phyloP scores from a whole-genome alignment of 2,329 filamentous ascomycete genomes.

The Septoria petroselini region DNA sequence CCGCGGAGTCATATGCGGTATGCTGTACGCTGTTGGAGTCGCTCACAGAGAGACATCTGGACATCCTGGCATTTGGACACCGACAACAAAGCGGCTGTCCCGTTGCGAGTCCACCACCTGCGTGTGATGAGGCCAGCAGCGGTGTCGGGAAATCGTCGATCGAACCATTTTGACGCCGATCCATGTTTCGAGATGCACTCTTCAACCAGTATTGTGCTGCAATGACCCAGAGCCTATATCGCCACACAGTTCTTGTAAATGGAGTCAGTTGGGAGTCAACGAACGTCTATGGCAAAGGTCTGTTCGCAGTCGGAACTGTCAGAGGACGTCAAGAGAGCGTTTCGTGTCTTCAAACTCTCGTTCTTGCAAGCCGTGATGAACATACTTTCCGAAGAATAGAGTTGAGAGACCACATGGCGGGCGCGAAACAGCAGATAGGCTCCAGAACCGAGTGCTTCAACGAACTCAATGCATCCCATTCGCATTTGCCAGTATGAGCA shows the following conservation, averaged over 20 bases:
- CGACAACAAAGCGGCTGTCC: no score
- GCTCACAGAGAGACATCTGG: no score
- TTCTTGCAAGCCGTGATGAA: background rate
- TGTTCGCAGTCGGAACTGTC: background rate
- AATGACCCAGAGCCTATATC: no score
- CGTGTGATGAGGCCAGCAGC: no score
- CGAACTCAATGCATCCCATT: constrained; percentile 9
- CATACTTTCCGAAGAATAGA: constrained; percentile 9
- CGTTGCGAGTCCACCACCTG: no score
- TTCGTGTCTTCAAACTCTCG: constrained; percentile 4
- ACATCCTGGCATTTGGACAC: no score
- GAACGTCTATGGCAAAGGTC: background rate
- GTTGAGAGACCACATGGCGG: constrained; percentile 2
- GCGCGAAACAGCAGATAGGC: constrained; percentile 4
- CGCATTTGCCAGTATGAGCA: constrained; percentile 10
- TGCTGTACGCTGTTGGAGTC: no score
- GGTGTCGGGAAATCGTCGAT: no score
- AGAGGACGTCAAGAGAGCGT: constrained; percentile 2
- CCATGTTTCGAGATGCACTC: no score
- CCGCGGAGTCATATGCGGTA: no score
- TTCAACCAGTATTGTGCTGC: no score
- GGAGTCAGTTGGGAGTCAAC: background rate
- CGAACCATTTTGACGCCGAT: no score
- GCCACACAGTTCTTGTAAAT: background rate
- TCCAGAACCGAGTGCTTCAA: constrained; percentile 4